Evolutionary conservation across 495 filamentous ascomycete genomes (phyloP).

Genomic region (Podospora anserina): DNA sequence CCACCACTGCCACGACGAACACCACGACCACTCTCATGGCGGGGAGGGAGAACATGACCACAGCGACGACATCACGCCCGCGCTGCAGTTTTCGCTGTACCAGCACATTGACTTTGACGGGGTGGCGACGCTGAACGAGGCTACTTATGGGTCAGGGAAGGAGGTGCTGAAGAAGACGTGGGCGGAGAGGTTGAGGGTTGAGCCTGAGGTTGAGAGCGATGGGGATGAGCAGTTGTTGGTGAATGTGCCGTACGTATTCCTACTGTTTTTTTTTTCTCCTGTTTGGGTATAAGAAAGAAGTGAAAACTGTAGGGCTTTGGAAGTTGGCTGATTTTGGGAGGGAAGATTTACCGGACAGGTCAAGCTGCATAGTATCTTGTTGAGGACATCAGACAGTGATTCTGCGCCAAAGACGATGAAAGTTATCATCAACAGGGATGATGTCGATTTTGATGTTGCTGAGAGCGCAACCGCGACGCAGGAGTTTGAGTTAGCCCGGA

Average conservation of each 20-base stretch:
- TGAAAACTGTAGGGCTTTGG: no score
- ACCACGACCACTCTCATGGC: conserved; percentile 37
- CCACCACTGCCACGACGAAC: conserved; percentile 44
- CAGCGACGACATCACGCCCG: conserved; percentile 86
- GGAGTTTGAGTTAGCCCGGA: conserved; percentile 72
- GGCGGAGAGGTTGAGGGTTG: conserved; percentile 66
- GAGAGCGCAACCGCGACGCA: conserved; percentile 70
- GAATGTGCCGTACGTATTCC: conserved; percentile 72
- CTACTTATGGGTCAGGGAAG: conserved; percentile 60
- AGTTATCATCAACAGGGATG: conserved; percentile 78
- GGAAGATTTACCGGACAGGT: conserved; percentile 87
- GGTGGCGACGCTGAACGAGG: conserved; percentile 83
- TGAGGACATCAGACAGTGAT: conserved; percentile 67
- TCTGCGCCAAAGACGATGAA: conserved; percentile 80
- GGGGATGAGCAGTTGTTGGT: conserved; percentile 92
- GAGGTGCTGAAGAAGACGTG: conserved; percentile 87
- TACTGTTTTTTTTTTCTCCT: neutral
- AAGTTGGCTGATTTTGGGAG: neutral
- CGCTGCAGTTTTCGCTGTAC: conserved; percentile 82
- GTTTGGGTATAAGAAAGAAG: no score
- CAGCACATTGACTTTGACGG: conserved; percentile 85
- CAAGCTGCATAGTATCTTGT: conserved; percentile 81
- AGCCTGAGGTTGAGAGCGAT: conserved; percentile 77
- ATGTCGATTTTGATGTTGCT: conserved; percentile 78
- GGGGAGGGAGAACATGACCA: conserved; percentile 61